Percentiles rank a stretch among this genome's conserved stretches.
Conservation (phyloP, 176 grass and related monocot genomes). For the Avena atlantica region DNA sequence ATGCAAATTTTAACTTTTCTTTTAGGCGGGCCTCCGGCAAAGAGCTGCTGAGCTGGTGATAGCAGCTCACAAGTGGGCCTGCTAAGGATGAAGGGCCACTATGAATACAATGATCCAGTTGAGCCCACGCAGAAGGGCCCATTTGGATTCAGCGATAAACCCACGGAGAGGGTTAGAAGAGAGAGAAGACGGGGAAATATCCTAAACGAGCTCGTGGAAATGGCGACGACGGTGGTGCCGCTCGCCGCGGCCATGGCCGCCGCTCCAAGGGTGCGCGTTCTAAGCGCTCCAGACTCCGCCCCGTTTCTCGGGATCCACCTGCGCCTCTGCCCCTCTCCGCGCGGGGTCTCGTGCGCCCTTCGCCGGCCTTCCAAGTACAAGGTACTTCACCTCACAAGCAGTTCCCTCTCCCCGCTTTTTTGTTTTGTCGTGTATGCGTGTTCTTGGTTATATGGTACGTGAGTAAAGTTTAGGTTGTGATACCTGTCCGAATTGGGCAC, state of each 20-base stretch:
- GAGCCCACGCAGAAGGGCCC: not conserved
- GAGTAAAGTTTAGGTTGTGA: not conserved
- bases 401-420: not conserved
- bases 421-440: not conserved
- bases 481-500: not conserved
- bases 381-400: slow-evolving; percentile 33
- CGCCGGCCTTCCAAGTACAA: slow-evolving; percentile 59
- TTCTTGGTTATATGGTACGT: not conserved
- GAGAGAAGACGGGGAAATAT: slow-evolving; percentile 40
- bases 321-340: not conserved
- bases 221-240: slow-evolving; percentile 53
- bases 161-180: slow-evolving; percentile 31
- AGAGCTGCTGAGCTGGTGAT: not conserved
- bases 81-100: not conserved
- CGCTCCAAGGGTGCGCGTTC: not conserved
- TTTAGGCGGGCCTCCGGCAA: no score
- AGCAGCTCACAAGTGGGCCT: not conserved
- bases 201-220: slow-evolving; percentile 41
- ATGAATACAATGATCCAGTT: not conserved
- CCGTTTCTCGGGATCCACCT: not conserved
- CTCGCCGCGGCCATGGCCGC: slow-evolving; percentile 41
- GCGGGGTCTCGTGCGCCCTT: slow-evolving; percentile 46
- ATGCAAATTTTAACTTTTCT: no score
- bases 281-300: not conserved
- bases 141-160: slow-evolving; percentile 22